These are phyloP conservation scores for Sarcomyxa edulis DNA, from an alignment of 768 basidiomycete genomes.

Conservation along the genomic window DNA sequence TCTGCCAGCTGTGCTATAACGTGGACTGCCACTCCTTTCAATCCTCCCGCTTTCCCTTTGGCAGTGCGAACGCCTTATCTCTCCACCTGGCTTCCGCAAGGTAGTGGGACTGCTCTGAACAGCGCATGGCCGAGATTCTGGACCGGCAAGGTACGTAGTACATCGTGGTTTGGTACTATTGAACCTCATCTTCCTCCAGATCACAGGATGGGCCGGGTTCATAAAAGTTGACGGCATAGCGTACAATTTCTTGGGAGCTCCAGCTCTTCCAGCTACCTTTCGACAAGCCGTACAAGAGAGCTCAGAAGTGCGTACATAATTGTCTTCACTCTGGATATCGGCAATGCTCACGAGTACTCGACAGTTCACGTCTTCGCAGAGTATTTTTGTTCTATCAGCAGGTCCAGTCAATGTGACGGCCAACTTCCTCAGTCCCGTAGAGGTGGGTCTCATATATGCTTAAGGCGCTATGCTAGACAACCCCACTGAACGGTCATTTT, in stretches of 20 bases:
- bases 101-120: slow-evolving; percentile 34
- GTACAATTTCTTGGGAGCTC: slow-evolving; percentile 54
- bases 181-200: slow-evolving; percentile 30
- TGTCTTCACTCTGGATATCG: too few species aligned
- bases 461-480: background rate
- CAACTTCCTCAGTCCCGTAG: slow-evolving; percentile 63
- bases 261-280: slow-evolving; percentile 40
- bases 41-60: slow-evolving; percentile 4
- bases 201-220: slow-evolving; percentile 61
- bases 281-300: slow-evolving; percentile 53
- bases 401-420: slow-evolving; percentile 60
- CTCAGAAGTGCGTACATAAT: slow-evolving; percentile 35
- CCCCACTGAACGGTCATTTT: too few species aligned
- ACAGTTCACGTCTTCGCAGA: slow-evolving; percentile 73
- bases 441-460: slow-evolving; percentile 39
- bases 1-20: too few species aligned
- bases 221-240: slow-evolving; percentile 51
- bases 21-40: slow-evolving; percentile 5
- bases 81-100: slow-evolving; percentile 4
- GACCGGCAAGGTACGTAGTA: slow-evolving; percentile 50
- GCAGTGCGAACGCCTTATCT: slow-evolving; percentile 5
- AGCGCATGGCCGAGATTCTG: slow-evolving; percentile 64
- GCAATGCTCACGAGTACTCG: too few species aligned
- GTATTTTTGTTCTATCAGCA: slow-evolving; percentile 55
- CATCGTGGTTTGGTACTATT: too few species aligned